A percentile compares a stretch with the other conserved stretches of the same genome.
phyloP scores from a whole-genome alignment of 768 basidiomycete genomes.

The Calocybe gangraenosa region DNA sequence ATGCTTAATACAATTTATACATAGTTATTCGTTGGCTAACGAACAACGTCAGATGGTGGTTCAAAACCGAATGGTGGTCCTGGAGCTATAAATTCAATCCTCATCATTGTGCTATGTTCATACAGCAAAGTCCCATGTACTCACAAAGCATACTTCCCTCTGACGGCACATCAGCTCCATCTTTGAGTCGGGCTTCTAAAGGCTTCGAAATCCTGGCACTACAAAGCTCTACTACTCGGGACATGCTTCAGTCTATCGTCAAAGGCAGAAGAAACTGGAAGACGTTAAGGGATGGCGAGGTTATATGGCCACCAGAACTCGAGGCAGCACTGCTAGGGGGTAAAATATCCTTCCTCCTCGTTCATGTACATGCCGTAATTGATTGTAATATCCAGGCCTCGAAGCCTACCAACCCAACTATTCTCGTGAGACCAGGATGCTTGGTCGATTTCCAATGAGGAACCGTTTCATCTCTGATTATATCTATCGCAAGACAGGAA shows the following conservation, averaged over 20 bases:
- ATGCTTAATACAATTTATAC: too few relatives aligned
- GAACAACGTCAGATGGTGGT: too few relatives aligned
- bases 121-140: constrained; percentile 13
- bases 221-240: constrained; percentile 34
- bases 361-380: background rate
- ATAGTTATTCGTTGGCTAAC: too few relatives aligned
- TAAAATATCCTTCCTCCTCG: constrained; percentile 21
- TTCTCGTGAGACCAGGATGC: constrained; percentile 63
- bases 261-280: constrained; percentile 70
- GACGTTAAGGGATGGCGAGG: constrained; percentile 61
- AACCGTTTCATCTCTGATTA: constrained; percentile 77
- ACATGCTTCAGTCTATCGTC: constrained; percentile 60
- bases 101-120: constrained; percentile 12
- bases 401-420: constrained; percentile 67
- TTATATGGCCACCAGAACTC: constrained; percentile 73
- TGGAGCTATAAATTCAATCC: constrained; percentile 27
- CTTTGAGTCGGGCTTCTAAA: background rate
- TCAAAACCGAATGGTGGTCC: too few relatives aligned
- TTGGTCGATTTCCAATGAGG: constrained; percentile 43
- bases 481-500: constrained; percentile 62
- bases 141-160: constrained; percentile 12
- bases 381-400: constrained; percentile 38
- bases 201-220: constrained; percentile 8
- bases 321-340: constrained; percentile 74
- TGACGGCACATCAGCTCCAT: background rate